Conservation (phyloP, 371 early-diverging fungal genomes). For the Actinomortierella ambigua region DNA sequence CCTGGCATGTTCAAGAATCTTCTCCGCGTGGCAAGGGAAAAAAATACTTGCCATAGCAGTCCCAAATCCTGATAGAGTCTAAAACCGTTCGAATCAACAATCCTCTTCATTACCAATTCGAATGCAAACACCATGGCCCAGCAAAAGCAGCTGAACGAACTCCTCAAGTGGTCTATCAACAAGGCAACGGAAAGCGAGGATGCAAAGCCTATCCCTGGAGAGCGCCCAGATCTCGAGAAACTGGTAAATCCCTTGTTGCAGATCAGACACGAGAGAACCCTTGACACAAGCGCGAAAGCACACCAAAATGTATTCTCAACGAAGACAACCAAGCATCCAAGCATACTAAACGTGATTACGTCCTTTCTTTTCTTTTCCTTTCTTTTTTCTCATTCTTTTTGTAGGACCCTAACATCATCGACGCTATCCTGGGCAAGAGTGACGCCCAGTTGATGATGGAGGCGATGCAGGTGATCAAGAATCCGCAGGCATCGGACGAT, state of each 20-base stretch:
- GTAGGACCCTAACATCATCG: conserved; percentile 84
- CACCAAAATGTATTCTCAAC: no score
- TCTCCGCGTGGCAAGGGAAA: no score
- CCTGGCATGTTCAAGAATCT: no score
- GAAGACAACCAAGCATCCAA: conserved; percentile 42
- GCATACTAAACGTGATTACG: neutral
- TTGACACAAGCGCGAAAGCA: no score
- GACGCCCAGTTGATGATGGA: conserved; percentile 89
- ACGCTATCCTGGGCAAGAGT: conserved; percentile 91
- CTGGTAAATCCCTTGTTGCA: conserved; percentile 47
- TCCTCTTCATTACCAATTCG: neutral
- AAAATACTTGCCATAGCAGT: no score
- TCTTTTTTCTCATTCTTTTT: conserved; percentile 4
- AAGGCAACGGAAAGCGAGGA: conserved; percentile 73
- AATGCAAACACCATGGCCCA: conserved; percentile 3
- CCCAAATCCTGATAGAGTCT: no score
- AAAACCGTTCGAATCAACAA: no score
- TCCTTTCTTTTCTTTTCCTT: neutral
- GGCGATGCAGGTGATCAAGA: conserved; percentile 66
- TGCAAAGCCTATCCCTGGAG: conserved; percentile 40
- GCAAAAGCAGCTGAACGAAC: conserved; percentile 62
- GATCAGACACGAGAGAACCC: no score
- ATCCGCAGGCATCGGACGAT: conserved; percentile 62
- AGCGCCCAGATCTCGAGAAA: no score
- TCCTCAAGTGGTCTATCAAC: conserved; percentile 90